A percentile compares a stretch with the other conserved stretches of the same genome.
These are phyloP conservation scores for Oryza nivara DNA, from an alignment of 176 grass and related monocot genomes.

Conservation along the genomic window DNA sequence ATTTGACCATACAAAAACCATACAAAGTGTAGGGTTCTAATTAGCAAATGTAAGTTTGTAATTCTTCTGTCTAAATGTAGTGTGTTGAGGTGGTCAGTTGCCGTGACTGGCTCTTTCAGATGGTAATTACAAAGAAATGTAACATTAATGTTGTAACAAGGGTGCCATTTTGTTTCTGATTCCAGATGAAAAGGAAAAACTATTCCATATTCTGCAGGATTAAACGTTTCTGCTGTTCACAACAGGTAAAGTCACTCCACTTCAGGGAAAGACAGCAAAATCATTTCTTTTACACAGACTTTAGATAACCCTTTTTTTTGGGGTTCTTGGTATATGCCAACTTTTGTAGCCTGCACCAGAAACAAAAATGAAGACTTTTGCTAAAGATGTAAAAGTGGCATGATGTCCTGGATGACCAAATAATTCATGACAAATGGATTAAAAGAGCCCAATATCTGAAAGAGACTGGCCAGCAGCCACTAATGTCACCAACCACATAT, in stretches of 20 bases:
- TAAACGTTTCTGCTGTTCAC: not conserved
- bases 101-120: not conserved
- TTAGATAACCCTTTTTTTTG: not conserved
- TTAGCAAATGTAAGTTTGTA: slow-evolving; percentile 25
- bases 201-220: not conserved
- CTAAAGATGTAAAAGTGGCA: slow-evolving; percentile 45
- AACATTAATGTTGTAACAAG: not conserved
- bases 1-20: slow-evolving; percentile 7
- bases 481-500: slow-evolving; percentile 43
- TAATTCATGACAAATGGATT: slow-evolving; percentile 4
- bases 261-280: not conserved
- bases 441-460: slow-evolving; percentile 38
- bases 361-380: slow-evolving; percentile 15
- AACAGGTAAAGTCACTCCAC: not conserved
- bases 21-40: not conserved
- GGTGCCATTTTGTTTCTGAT: slow-evolving; percentile 3
- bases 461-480: slow-evolving; percentile 41
- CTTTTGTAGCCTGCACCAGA: slow-evolving; percentile 11
- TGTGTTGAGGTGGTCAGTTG: not conserved
- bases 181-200: slow-evolving; percentile 9
- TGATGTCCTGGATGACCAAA: slow-evolving; percentile 36
- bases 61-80: not conserved
- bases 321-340: not conserved
- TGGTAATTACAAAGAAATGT: slow-evolving; percentile 7
- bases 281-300: not conserved